phyloP scores from a whole-genome alignment of 225 moss, liverwort and hornwort species.

The Rhytidiadelphus loreus region DNA sequence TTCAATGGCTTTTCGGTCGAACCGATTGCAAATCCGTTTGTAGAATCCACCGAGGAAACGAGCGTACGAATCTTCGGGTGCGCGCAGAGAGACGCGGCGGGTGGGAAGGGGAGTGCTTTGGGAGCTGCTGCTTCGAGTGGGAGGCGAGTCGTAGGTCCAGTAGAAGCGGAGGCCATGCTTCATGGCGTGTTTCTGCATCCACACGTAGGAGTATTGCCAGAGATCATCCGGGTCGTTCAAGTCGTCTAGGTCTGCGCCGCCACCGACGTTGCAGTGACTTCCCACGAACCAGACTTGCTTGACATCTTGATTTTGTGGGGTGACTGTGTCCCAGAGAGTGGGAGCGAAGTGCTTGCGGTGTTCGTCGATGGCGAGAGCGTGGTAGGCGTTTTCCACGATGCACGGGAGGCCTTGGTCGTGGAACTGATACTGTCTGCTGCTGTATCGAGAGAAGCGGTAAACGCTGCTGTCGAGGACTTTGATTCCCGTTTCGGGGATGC shows the following conservation, averaged over 20 bases:
- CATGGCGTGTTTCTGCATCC: not conserved
- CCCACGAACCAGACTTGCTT: slow-evolving; percentile 7
- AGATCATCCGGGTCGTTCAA: not conserved
- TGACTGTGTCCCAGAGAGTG: not conserved
- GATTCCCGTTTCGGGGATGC: not conserved
- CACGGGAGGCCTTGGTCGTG: not conserved
- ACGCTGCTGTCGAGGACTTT: not conserved
- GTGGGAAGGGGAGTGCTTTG: not conserved
- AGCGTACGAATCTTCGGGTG: not conserved
- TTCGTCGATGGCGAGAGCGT: not conserved
- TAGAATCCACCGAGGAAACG: not conserved
- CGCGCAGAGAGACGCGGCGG: not conserved
- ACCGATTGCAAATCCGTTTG: not conserved
- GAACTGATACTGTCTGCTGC: not conserved
- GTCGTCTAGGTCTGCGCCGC: not conserved
- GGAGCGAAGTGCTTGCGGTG: not conserved
- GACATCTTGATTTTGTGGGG: not conserved
- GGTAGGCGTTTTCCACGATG: slow-evolving; percentile 7
- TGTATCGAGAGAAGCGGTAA: not conserved
- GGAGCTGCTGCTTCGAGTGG: not conserved
- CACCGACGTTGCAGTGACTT: not conserved
- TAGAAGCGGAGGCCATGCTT: slow-evolving; percentile 9
- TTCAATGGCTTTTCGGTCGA: not conserved
- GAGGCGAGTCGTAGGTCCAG: not conserved
- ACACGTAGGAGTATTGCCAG: not conserved